These are phyloP conservation scores for Delitschia confertaspora DNA, from an alignment of 495 filamentous ascomycete species.

Conservation along the genomic window DNA sequence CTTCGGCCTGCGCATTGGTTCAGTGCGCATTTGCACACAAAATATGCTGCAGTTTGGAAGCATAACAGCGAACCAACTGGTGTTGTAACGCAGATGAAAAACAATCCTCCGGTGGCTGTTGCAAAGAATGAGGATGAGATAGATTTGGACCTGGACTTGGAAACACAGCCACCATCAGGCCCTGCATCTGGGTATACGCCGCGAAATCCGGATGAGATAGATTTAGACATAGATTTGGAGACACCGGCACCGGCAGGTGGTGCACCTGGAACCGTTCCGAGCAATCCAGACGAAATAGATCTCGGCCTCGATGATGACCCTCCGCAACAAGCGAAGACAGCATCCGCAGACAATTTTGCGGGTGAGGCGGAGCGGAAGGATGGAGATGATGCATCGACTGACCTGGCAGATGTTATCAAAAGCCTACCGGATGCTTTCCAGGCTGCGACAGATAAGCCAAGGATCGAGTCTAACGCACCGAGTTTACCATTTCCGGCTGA, in stretches of 20 bases:
- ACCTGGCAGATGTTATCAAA: constrained; percentile 7
- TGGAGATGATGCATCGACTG: constrained; percentile 24
- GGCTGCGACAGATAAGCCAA: constrained; percentile 49
- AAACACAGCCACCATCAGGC: constrained; percentile 24
- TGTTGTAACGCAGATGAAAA: background rate
- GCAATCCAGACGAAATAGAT: constrained; percentile 37
- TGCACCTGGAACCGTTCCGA: background rate
- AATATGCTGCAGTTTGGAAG: constrained; percentile 63
- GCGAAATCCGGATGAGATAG: no score
- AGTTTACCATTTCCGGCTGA: constrained; percentile 32
- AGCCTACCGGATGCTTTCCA: constrained; percentile 39
- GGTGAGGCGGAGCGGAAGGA: background rate
- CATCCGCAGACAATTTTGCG: background rate
- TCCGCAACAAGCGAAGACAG: no score
- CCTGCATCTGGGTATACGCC: constrained; percentile 1
- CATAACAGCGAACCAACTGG: constrained; percentile 39
- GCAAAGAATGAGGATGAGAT: constrained; percentile 31
- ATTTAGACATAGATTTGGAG: no score
- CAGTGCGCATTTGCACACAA: constrained; percentile 84
- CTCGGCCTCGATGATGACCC: constrained; percentile 32
- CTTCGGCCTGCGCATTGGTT: constrained; percentile 85
- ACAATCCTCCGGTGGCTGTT: background rate
- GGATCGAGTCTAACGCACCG: constrained; percentile 8
- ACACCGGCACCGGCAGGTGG: background rate
- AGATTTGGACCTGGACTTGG: constrained; percentile 44